Percentiles rank a stretch among this genome's conserved stretches.
phyloP scores from a whole-genome alignment of 2,329 filamentous ascomycete species.

The Trichoderma hamatum region DNA sequence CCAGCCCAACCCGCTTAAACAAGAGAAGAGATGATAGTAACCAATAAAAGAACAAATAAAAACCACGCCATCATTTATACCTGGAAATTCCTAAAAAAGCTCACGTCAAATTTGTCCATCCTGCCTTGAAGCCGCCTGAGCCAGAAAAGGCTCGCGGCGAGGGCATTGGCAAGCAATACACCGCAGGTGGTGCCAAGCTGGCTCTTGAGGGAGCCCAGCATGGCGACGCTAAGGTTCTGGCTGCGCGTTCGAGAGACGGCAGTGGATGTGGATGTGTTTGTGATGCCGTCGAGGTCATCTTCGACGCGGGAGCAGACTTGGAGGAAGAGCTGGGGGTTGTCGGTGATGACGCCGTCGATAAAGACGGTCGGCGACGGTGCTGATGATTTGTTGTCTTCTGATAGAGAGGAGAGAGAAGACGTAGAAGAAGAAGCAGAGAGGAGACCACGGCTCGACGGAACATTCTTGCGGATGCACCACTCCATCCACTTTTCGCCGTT shows the following conservation, averaged over 20 bases:
- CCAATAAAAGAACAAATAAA: no score
- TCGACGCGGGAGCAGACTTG: conserved; percentile 56
- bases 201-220: conserved; percentile 26
- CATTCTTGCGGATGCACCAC: conserved; percentile 65
- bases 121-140: conserved; percentile 12
- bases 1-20: background rate
- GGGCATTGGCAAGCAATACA: conserved; percentile 28
- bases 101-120: conserved; percentile 16
- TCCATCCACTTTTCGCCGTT: conserved; percentile 79
- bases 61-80: background rate
- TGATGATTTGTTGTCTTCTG: background rate
- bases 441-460: conserved; percentile 10
- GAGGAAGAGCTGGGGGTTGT: conserved; percentile 72
- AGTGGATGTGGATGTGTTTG: background rate
- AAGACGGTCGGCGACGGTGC: conserved; percentile 23
- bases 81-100: conserved; percentile 19
- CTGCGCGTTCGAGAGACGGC: background rate
- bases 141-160: conserved; percentile 24
- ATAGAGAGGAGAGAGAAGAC: background rate
- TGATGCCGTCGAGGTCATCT: conserved; percentile 39
- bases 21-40: background rate
- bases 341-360: conserved; percentile 83
- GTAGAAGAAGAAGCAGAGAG: background rate
- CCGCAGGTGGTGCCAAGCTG: conserved; percentile 18
- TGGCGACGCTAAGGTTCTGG: conserved; percentile 23